phyloP scores from a whole-genome alignment of 1,139 yeast genomes.

The Pichia sp. region DNA sequence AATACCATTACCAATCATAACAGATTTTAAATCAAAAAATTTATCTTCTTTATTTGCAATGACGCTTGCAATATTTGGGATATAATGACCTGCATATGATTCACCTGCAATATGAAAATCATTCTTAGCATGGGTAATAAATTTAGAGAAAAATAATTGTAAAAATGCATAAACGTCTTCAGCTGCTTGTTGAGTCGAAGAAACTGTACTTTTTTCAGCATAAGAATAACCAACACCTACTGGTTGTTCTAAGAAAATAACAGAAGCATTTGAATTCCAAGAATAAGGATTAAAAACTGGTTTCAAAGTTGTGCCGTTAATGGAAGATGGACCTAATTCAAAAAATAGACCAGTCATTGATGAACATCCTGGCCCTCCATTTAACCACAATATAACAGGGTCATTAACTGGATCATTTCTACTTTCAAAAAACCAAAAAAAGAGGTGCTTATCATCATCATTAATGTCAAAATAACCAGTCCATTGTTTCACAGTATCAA shows the following conservation, averaged over 20 bases:
- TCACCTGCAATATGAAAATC: slow-evolving; percentile 84
- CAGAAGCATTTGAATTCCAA: slow-evolving; percentile 87
- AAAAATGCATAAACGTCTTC: slow-evolving; percentile 74
- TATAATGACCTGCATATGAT: slow-evolving; percentile 83
- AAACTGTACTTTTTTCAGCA: slow-evolving; percentile 37
- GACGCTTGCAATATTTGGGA: slow-evolving; percentile 73
- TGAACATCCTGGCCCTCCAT: slow-evolving; percentile 91
- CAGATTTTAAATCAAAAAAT: slow-evolving; percentile 60
- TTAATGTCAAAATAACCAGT: slow-evolving; percentile 84
- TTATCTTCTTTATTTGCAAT: slow-evolving; percentile 61
- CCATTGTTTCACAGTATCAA: slow-evolving; percentile 75
- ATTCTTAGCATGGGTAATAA: slow-evolving; percentile 52
- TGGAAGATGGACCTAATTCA: slow-evolving; percentile 82
- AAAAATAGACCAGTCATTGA: slow-evolving; percentile 87
- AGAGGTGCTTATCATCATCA: slow-evolving; percentile 78
- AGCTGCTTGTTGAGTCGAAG: slow-evolving; percentile 65
- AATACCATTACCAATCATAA: slow-evolving; percentile 78
- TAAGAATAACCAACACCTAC: slow-evolving; percentile 91
- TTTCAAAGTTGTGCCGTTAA: slow-evolving; percentile 50
- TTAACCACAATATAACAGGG: slow-evolving; percentile 83
- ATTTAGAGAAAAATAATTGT: slow-evolving; percentile 69
- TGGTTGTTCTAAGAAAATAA: slow-evolving; percentile 91
- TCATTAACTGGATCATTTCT: slow-evolving; percentile 84
- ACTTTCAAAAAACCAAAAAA: slow-evolving; percentile 83
- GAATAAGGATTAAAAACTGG: slow-evolving; percentile 74